A percentile compares a stretch with the other conserved stretches of the same genome.
Conservation (phyloP, 352 stramenopile species). For the Phytophthora brassicae region DNA sequence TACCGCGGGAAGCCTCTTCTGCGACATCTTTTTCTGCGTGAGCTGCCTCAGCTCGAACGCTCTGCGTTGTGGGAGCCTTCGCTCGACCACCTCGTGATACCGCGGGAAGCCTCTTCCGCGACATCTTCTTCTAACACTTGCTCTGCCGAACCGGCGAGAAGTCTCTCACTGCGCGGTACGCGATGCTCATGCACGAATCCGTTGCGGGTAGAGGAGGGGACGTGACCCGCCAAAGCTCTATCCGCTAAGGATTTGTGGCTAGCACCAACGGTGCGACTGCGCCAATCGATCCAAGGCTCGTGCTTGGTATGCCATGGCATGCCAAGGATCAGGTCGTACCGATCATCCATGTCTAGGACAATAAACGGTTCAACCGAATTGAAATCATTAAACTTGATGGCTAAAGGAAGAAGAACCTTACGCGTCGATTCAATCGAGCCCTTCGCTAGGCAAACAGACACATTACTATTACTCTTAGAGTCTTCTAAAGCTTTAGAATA, state of each 20-base stretch:
- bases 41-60: too few relatives aligned
- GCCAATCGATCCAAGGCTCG: too few relatives aligned
- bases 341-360: neutral
- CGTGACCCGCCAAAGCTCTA: neutral
- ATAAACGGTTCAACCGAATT: neutral
- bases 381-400: neutral
- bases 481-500: conserved; percentile 1
- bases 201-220: neutral
- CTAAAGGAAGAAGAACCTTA: neutral
- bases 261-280: neutral
- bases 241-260: neutral
- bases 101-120: too few relatives aligned
- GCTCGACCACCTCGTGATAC: too few relatives aligned
- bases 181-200: neutral
- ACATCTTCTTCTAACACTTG: too few relatives aligned
- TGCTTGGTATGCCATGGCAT: too few relatives aligned
- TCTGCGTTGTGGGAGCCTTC: too few relatives aligned
- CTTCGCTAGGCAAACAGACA: neutral
- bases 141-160: neutral
- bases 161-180: neutral
- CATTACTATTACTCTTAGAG: neutral
- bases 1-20: too few relatives aligned
- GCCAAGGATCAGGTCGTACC: neutral
- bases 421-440: neutral
- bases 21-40: too few relatives aligned